Percentiles rank a stretch among this genome's conserved stretches.
phyloP scores from a whole-genome alignment of 495 filamentous ascomycete genomes.

The Ramalina peruviana region DNA sequence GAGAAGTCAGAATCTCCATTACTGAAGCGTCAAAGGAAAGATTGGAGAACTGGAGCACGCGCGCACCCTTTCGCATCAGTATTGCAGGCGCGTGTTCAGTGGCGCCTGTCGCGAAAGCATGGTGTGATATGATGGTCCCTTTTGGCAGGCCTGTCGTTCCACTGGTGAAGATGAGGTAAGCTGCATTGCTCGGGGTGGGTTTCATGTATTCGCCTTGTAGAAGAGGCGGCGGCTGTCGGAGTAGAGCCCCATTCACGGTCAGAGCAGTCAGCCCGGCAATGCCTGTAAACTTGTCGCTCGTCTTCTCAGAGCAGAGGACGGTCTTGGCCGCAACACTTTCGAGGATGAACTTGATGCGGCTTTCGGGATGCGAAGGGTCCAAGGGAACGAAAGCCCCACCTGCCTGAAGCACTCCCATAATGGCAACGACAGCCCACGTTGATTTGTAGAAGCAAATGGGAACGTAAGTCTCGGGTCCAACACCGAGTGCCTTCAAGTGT shows the following conservation, averaged over 20 bases:
- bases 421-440: slow-evolving; percentile 17
- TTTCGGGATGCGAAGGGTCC: slow-evolving; percentile 25
- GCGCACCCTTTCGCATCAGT: slow-evolving; percentile 29
- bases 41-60: slow-evolving; percentile 36
- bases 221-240: background rate
- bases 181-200: slow-evolving; percentile 15
- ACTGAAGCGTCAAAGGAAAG: slow-evolving; percentile 39
- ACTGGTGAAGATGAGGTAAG: slow-evolving; percentile 50
- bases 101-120: slow-evolving; percentile 13
- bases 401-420: slow-evolving; percentile 16
- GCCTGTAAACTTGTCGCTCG: slow-evolving; percentile 5
- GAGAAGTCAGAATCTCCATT: slow-evolving; percentile 35
- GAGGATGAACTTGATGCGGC: slow-evolving; percentile 17
- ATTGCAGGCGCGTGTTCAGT: slow-evolving; percentile 19
- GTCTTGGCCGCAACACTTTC: slow-evolving; percentile 10
- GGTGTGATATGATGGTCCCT: slow-evolving; percentile 53
- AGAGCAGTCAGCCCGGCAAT: background rate
- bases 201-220: background rate
- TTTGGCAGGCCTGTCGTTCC: slow-evolving; percentile 56
- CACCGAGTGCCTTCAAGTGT: slow-evolving; percentile 6
- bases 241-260: slow-evolving; percentile 1
- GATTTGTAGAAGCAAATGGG: slow-evolving; percentile 24
- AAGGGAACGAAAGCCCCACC: slow-evolving; percentile 30
- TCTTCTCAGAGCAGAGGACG: slow-evolving; percentile 6
- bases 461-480: slow-evolving; percentile 15